Conservation (phyloP, 2,329 filamentous ascomycete species). For the Diaporthe vaccinii region DNA sequence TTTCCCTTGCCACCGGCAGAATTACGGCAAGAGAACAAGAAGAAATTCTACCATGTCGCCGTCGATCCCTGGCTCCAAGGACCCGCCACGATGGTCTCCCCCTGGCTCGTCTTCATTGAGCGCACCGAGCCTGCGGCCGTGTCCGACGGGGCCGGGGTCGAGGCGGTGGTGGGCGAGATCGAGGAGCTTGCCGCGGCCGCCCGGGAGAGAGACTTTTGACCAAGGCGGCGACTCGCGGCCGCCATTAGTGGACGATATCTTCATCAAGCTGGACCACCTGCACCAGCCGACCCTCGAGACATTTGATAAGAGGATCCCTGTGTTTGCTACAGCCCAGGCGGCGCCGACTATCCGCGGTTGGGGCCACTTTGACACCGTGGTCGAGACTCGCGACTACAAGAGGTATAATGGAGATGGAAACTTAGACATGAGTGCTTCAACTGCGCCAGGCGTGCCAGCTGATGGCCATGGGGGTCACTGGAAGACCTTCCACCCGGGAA, state of each 20-base stretch:
- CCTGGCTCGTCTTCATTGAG: conserved; percentile 36
- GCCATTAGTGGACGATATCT: conserved; percentile 39
- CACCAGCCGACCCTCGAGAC: conserved; percentile 38
- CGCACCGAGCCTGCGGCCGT: conserved; percentile 28
- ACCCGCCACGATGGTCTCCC: conserved; percentile 1
- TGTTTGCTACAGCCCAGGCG: conserved; percentile 37
- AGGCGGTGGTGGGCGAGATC: conserved; percentile 39
- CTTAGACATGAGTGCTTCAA: neutral
- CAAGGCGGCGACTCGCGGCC: neutral
- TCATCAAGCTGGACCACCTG: conserved; percentile 41
- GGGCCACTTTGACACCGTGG: conserved; percentile 40
- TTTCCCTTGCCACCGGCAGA: neutral
- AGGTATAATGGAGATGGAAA: neutral
- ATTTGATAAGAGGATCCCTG: conserved; percentile 40
- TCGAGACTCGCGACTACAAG: conserved; percentile 8
- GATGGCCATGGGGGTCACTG: neutral
- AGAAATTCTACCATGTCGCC: conserved; percentile 32
- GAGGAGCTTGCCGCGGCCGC: conserved; percentile 36
- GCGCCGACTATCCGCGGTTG: conserved; percentile 28
- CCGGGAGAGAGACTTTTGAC: too few relatives aligned
- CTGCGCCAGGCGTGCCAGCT: neutral
- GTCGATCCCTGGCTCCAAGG: conserved; percentile 33
- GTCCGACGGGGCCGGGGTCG: conserved; percentile 38
- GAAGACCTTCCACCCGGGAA: conserved; percentile 36
- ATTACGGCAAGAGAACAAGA: neutral